Evolutionary conservation across 768 basidiomycete genomes (phyloP).

Genomic region (Gloeostereum incarnatum): DNA sequence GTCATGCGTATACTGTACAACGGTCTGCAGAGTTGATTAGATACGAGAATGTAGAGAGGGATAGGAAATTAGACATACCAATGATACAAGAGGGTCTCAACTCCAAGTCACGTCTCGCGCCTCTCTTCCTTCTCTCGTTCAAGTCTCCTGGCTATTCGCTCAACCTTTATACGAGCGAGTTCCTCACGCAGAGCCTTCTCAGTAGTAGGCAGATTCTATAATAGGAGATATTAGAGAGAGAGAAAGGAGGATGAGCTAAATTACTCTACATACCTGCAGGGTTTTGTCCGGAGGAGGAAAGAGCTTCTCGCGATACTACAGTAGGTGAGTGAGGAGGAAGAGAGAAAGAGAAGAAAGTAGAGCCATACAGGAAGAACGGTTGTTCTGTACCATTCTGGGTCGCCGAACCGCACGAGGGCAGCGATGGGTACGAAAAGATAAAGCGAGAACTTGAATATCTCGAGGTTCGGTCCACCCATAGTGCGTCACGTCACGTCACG

Average conservation of each 20-base stretch:
- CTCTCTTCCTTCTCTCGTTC: conserved; percentile 10
- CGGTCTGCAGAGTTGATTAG: conserved; percentile 19
- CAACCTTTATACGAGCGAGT: conserved; percentile 61
- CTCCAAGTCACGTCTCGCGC: conserved; percentile 4
- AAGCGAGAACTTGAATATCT: conserved; percentile 83
- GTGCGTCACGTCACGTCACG: conserved; percentile 17
- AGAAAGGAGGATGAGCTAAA: too few species aligned
- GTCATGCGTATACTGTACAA: conserved; percentile 32
- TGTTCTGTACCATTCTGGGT: conserved; percentile 77
- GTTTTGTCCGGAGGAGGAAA: too few species aligned
- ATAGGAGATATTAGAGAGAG: too few species aligned
- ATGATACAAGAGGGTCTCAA: neutral
- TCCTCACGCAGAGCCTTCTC: conserved; percentile 63
- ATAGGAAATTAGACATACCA: neutral
- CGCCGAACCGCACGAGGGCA: conserved; percentile 78
- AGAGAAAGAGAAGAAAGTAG: neutral
- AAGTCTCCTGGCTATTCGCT: too few species aligned
- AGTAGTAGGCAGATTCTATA: too few species aligned
- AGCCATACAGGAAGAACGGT: conserved; percentile 65
- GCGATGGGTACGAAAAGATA: conserved; percentile 81
- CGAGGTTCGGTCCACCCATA: conserved; percentile 75
- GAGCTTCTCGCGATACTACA: conserved; percentile 62
- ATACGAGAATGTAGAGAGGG: conserved; percentile 1
- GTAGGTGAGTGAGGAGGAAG: neutral
- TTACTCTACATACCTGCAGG: too few species aligned